A percentile compares a stretch with the other conserved stretches of the same genome.
Evolutionary conservation across 2,329 filamentous ascomycete genomes (phyloP).

Genomic region (Cephalotrichum gorgonifer): DNA sequence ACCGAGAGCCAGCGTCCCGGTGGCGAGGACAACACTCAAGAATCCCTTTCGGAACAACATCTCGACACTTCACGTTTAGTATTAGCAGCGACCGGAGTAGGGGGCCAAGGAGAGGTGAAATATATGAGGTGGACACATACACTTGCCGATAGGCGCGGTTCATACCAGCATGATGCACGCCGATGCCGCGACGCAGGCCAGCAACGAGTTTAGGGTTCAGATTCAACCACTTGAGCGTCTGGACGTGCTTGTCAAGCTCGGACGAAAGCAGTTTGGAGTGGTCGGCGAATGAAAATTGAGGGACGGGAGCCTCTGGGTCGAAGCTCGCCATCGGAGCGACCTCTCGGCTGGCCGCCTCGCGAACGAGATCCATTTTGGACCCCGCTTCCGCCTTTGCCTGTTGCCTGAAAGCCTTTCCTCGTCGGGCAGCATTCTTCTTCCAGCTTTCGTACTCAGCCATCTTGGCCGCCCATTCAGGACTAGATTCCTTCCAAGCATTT

Average conservation of each 20-base stretch:
- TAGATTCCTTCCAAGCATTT: conserved; percentile 41
- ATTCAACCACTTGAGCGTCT: conserved; percentile 37
- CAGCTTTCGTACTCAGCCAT: conserved; percentile 45
- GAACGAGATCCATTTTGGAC: conserved; percentile 9
- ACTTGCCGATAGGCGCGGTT: conserved; percentile 66
- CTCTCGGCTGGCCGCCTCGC: conserved; percentile 44
- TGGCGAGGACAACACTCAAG: conserved; percentile 61
- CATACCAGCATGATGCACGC: conserved; percentile 71
- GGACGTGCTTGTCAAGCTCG: conserved; percentile 47
- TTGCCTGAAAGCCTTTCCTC: conserved; percentile 40
- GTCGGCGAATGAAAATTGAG: conserved; percentile 58
- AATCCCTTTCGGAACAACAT: conserved; percentile 66
- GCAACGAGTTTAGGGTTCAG: conserved; percentile 44
- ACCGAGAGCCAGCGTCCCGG: conserved; percentile 65
- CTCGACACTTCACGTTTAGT: conserved; percentile 44
- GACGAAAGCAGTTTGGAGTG: conserved; percentile 42
- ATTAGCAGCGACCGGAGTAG: conserved; percentile 2
- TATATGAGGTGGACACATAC: conserved; percentile 20
- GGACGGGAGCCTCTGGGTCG: conserved; percentile 52
- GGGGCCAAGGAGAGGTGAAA: background rate
- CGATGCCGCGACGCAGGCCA: conserved; percentile 57
- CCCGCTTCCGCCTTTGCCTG: conserved; percentile 19
- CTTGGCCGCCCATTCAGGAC: conserved; percentile 49
- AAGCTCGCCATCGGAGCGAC: conserved; percentile 52
- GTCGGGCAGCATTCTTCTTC: conserved; percentile 37